Evolutionary conservation across 441 rosid genomes (phyloP).

Genomic region (Capsella rubella): DNA sequence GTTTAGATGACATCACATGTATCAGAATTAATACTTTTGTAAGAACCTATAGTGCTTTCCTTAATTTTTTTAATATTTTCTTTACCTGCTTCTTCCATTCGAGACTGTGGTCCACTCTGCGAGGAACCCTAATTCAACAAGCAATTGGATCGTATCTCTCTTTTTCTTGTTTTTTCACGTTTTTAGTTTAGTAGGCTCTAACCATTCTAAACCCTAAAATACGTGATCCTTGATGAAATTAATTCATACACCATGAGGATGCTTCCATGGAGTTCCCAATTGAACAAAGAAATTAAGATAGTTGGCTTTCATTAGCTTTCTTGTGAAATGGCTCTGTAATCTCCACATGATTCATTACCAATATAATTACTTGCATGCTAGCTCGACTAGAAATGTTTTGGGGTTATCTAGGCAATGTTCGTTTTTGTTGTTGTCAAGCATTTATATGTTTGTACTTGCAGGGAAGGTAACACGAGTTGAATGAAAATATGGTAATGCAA

Average conservation of each 20-base stretch:
- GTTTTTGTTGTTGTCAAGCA: neutral
- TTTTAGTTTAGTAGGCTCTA: neutral
- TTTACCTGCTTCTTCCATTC: constrained; percentile 45
- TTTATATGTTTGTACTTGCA: constrained; percentile 28
- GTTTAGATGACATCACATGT: constrained; percentile 44
- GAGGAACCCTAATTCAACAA: constrained; percentile 48
- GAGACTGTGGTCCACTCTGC: constrained; percentile 43
- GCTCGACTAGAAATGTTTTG: neutral
- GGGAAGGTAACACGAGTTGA: constrained; percentile 13
- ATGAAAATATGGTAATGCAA: constrained; percentile 10
- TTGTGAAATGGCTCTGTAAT: constrained; percentile 8
- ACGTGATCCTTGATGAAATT: constrained; percentile 20
- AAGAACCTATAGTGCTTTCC: constrained; percentile 39
- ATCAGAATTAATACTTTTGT: constrained; percentile 37
- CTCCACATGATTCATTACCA: neutral
- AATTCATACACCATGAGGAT: neutral
- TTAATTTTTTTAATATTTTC: constrained; percentile 38
- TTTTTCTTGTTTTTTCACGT: neutral
- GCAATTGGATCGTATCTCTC: constrained; percentile 24
- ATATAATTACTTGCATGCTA: constrained; percentile 2
- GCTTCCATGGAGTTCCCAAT: neutral
- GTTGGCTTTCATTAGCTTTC: neutral
- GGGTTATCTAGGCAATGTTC: constrained; percentile 1
- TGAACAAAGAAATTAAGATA: neutral
- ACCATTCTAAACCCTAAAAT: constrained; percentile 5